Percentiles rank a stretch among this genome's conserved stretches.
These are phyloP conservation scores for Penicillium sp. DNA, from an alignment of 2,329 filamentous ascomycete species.

Conservation along the genomic window DNA sequence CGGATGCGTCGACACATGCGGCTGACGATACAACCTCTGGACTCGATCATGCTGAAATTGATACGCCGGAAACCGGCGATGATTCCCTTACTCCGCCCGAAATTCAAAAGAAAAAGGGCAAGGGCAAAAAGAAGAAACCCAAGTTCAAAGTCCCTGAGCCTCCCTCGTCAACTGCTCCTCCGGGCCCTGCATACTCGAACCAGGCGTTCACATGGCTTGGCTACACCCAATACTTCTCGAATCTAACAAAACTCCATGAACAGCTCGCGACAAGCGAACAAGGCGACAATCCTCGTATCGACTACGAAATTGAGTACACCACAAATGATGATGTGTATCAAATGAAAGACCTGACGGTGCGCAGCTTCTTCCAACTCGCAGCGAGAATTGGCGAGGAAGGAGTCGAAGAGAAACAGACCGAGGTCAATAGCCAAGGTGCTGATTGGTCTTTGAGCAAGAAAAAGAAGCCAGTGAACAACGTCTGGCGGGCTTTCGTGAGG, in stretches of 20 bases:
- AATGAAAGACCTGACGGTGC: constrained; percentile 78
- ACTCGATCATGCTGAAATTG: not conserved
- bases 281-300: constrained; percentile 58
- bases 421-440: constrained; percentile 6
- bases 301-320: constrained; percentile 84
- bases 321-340: constrained; percentile 71
- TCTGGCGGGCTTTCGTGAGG: constrained; percentile 73
- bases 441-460: constrained; percentile 31
- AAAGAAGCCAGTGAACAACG: constrained; percentile 51
- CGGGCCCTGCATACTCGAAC: constrained; percentile 85
- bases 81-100: not conserved
- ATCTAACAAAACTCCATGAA: constrained; percentile 86
- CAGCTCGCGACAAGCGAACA: constrained; percentile 55
- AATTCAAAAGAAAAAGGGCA: constrained; percentile 37
- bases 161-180: constrained; percentile 68
- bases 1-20: constrained; percentile 10
- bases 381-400: constrained; percentile 64
- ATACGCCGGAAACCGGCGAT: not conserved
- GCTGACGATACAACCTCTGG: not conserved
- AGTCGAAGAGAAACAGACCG: constrained; percentile 14
- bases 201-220: constrained; percentile 76
- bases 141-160: constrained; percentile 65
- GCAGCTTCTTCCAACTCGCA: constrained; percentile 75
- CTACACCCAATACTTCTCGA: constrained; percentile 90
- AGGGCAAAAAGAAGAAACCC: constrained; percentile 52